Base-by-base conservation (phyloP, 306 rosid species). In the Acmispon strigosus region DNA sequence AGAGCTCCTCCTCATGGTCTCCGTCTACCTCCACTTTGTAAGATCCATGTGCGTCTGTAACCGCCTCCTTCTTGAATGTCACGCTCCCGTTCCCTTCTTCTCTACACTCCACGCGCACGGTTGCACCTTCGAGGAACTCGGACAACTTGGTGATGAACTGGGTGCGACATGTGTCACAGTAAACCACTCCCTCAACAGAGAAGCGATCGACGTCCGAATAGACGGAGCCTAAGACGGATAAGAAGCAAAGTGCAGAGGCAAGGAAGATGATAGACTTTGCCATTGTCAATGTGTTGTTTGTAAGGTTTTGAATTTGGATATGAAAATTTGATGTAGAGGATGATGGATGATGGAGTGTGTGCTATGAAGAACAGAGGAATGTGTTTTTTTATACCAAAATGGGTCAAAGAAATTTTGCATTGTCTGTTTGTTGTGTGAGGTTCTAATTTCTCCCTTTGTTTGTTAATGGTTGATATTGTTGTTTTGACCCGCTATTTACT, bases 91-190 rank as follows among this genome's bases (percentile, higher is more conserved):
- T 77, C 8, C 37, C 37, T 50, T 11, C 18, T 5, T 87, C 86
- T 52, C 45, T 76, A 84, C 98, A 93, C 43, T 74, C 82, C 57
- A 93, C 43, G 0, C 68, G 27, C 13, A 93, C 88, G 2, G 58
- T 80, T 20, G 97, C 96, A 18, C 83, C 93, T 72, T 70, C 55
- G 0, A 90, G 22, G 76, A 19, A 13, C 49, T 66, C 60, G 32
- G 86, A 75, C 66, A 84, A 20, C 60, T 15, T 76, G 7, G 97
- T 90, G 1, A 84, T 12, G 77, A 90, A 87, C 51, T 83, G 94
- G 18, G 63, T 7, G 8, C 96, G 98, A 37, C 98, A 93, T 1
- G 90, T 90, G 79, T 93, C 98, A 8, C 98, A 93, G 52, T 85
- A 93, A 16, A 93, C 94, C 0, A 42, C 4, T 13, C 98, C 98